Percentiles rank a stretch among this genome's conserved stretches.
These are phyloP conservation scores for Bipolaris sorokiniana DNA, from an alignment of 2,329 filamentous ascomycete genomes.

Conservation along the genomic window DNA sequence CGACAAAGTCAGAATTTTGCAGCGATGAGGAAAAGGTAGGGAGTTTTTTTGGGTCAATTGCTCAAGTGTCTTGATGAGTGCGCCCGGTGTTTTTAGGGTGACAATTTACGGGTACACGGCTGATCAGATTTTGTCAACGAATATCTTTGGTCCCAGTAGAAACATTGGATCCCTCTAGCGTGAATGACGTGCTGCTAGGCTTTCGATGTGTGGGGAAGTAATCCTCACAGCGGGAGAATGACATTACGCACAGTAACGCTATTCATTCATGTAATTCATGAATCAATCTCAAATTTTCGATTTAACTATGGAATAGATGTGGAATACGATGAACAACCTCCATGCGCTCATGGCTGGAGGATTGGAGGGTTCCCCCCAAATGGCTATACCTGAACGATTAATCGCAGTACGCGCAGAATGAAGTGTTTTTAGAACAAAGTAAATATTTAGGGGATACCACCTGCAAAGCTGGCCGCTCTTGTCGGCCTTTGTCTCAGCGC, in stretches of 20 bases:
- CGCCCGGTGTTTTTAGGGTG: conserved; percentile 10
- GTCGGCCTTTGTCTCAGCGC: conserved; percentile 22
- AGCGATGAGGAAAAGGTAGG: neutral
- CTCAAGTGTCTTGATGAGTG: neutral
- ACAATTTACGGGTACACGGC: conserved; percentile 15
- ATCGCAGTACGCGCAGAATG: neutral
- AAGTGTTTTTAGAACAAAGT: neutral
- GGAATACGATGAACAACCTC: neutral
- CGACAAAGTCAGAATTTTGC: neutral
- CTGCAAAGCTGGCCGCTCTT: conserved; percentile 41
- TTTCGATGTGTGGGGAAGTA: conserved; percentile 18
- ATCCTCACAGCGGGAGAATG: conserved; percentile 12
- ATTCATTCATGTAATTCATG: neutral
- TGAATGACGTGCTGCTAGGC: conserved; percentile 35
- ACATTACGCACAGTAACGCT: neutral
- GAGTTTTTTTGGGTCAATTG: conserved; percentile 8
- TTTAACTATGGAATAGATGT: neutral
- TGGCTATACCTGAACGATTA: neutral
- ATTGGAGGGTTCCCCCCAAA: neutral
- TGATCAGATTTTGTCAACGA: conserved; percentile 13
- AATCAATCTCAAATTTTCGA: too few relatives aligned
- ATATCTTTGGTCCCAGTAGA: conserved; percentile 12
- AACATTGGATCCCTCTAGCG: conserved; percentile 35
- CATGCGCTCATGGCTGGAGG: neutral
- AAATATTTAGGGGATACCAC: conserved; percentile 7